A percentile compares a stretch with the other conserved stretches of the same genome.
These are phyloP conservation scores for Lathyrus oleraceus DNA, from an alignment of 306 rosid species.

Conservation along the genomic window DNA sequence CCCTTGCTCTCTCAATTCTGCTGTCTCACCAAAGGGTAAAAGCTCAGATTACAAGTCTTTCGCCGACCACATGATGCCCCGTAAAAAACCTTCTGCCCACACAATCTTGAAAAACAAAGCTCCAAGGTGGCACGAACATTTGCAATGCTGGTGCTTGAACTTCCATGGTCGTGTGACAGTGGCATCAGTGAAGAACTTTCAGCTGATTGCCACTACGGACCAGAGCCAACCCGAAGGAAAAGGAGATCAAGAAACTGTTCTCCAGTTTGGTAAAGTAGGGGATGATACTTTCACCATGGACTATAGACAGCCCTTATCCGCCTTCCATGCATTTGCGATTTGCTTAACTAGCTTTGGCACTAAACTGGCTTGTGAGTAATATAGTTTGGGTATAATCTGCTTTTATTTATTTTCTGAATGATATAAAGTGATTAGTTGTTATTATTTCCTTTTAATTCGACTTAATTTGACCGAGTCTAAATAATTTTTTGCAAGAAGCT, in stretches of 20 bases:
- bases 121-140: constrained; percentile 96
- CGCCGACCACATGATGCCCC: constrained; percentile 35
- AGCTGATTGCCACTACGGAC: constrained; percentile 79
- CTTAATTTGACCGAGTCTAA: constrained; percentile 29
- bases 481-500: constrained; percentile 35
- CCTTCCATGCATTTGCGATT: constrained; percentile 96
- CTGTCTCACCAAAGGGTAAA: constrained; percentile 51
- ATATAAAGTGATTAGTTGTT: constrained; percentile 41
- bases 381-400: constrained; percentile 34
- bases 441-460: neutral
- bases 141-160: constrained; percentile 99
- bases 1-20: constrained; percentile 64
- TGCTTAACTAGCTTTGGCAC: constrained; percentile 98
- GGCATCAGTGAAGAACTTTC: constrained; percentile 96
- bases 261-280: constrained; percentile 95
- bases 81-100: constrained; percentile 50
- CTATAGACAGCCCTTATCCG: constrained; percentile 90
- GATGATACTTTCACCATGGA: constrained; percentile 97
- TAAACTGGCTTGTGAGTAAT: constrained; percentile 93
- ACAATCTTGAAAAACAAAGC: constrained; percentile 88
- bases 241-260: constrained; percentile 89
- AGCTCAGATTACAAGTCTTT: constrained; percentile 33
- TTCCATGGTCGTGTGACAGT: constrained; percentile 97
- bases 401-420: constrained; percentile 45
- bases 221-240: constrained; percentile 89